Percentiles rank a stretch among this genome's conserved stretches.
These are phyloP conservation scores for Penicillium macrosclerotiorum DNA, from an alignment of 495 filamentous ascomycete genomes.

Conservation along the genomic window DNA sequence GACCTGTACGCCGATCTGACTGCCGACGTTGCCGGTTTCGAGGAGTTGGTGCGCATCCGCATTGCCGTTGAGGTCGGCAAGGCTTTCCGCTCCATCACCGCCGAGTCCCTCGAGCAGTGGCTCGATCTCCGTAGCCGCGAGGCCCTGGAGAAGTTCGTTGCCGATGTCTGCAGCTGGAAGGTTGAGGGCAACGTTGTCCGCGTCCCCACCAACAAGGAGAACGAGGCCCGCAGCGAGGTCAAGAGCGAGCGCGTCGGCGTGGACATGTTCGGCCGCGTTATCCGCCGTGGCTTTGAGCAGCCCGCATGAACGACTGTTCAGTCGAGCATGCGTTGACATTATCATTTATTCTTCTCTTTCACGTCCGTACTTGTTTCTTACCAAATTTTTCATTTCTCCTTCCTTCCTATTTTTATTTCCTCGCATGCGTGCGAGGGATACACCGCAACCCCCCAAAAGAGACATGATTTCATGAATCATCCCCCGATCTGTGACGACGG, in stretches of 20 bases:
- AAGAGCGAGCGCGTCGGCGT: slow-evolving; percentile 84
- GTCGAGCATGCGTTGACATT: neutral
- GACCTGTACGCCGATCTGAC: slow-evolving; percentile 95
- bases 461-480: slow-evolving; percentile 37
- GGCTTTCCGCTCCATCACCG: slow-evolving; percentile 78
- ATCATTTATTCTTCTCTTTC: slow-evolving; percentile 8
- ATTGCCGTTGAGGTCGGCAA: slow-evolving; percentile 89
- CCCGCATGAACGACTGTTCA: slow-evolving; percentile 57
- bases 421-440: slow-evolving; percentile 6
- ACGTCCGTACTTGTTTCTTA: too few species aligned
- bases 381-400: slow-evolving; percentile 18
- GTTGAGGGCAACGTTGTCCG: slow-evolving; percentile 65
- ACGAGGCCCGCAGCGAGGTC: slow-evolving; percentile 94
- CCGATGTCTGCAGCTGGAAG: slow-evolving; percentile 84
- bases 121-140: slow-evolving; percentile 70
- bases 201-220: slow-evolving; percentile 92
- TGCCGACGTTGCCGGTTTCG: slow-evolving; percentile 92
- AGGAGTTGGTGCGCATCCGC: slow-evolving; percentile 89
- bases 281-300: slow-evolving; percentile 88
- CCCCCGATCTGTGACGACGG: slow-evolving; percentile 27
- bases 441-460: slow-evolving; percentile 18
- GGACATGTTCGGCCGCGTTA: slow-evolving; percentile 81
- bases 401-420: slow-evolving; percentile 8
- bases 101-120: slow-evolving; percentile 78
- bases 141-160: slow-evolving; percentile 75